Evolutionary conservation across 2,329 filamentous ascomycete genomes (phyloP), one percentile per base, ranked within the genome.

Genomic region (Teratosphaeria zuluensis): DNA sequence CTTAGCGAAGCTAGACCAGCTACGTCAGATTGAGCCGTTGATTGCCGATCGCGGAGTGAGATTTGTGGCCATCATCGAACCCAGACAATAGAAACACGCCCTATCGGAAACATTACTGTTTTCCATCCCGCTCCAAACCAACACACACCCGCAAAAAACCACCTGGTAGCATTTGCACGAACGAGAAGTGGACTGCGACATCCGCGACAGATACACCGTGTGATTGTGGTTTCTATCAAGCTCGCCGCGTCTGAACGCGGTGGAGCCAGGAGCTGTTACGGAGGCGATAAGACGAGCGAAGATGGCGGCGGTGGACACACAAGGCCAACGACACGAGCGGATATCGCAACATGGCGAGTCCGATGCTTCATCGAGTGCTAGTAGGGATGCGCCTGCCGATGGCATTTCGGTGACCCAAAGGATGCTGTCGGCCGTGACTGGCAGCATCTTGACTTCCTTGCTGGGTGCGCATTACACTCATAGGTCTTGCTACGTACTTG

Each of bases 361-460:
- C 31, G 61, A 63, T 19, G 53, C 62, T 32, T 63, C 59, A 14
- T 56, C 62, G n/a, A n/a, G 8, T 21, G 24, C 52, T 28, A 21
- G 21, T 21, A 19, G 30, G 52, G 5, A 54, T 21, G 24, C 52
- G 52, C 12, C 52, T 5, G 75, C 78, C 46, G 76, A 77, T 42
- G 85, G 92, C 62, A 90, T 95, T 64, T 91, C 92, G 4, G 82
- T 91, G 24, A 75, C 81, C 12, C 92, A 97, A 77, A 94, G 92
- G 78, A 99, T 99, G 94, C 74, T 95, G 57, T 96, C 92, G 58
- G 94, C 94, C 55, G 89, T 92, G 64, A 87, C 88, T 57, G 94
- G 94, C 60, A 97, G 92, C 74, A 76, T 99, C 59, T 74, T 97
- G 63, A 97, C 92, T 8, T 94, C 91, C 21, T 75, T 97, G 30